phyloP scores from a whole-genome alignment of 192 early-diverging fungal species.

The Rhizophagus clarus region DNA sequence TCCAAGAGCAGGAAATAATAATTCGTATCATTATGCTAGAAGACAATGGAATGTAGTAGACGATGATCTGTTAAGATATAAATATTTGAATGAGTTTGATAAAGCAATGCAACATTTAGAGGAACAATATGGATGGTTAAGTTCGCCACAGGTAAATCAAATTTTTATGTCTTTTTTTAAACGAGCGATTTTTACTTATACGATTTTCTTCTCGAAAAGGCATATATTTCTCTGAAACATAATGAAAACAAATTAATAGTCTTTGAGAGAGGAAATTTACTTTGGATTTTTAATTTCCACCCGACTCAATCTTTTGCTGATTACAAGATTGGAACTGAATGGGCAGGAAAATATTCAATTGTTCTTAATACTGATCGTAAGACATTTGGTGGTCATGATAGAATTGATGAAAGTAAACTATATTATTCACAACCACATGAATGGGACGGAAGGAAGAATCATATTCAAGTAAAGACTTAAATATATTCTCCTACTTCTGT shows the following conservation, averaged over 20 bases:
- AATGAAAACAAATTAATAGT: conserved; percentile 90
- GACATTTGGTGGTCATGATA: conserved; percentile 77
- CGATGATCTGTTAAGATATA: conserved; percentile 86
- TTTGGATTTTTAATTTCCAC: conserved; percentile 97
- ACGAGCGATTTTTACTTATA: not conserved
- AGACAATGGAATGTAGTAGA: conserved; percentile 96
- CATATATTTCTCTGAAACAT: conserved; percentile 86
- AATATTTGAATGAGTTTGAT: conserved; percentile 92
- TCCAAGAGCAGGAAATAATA: conserved; percentile 89
- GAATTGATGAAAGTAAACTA: conserved; percentile 63
- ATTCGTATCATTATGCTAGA: conserved; percentile 90
- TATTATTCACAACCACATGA: conserved; percentile 71
- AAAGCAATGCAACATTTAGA: conserved; percentile 81
- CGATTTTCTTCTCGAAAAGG: conserved; percentile 34
- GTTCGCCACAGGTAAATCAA: conserved; percentile 58
- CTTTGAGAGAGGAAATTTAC: conserved; percentile 86
- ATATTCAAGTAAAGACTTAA: conserved; percentile 60
- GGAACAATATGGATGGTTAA: conserved; percentile 68
- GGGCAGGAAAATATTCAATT: conserved; percentile 71
- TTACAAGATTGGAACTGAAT: conserved; percentile 81
- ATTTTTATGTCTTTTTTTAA: not conserved
- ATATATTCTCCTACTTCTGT: not conserved
- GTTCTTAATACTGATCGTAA: conserved; percentile 79
- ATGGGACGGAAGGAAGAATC: conserved; percentile 79
- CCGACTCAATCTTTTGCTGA: conserved; percentile 82